Evolutionary conservation across 1,284 basidiomycete genomes (phyloP), one percentile per base, ranked within the genome.

Genomic region (Rhodotorula glutinis): DNA sequence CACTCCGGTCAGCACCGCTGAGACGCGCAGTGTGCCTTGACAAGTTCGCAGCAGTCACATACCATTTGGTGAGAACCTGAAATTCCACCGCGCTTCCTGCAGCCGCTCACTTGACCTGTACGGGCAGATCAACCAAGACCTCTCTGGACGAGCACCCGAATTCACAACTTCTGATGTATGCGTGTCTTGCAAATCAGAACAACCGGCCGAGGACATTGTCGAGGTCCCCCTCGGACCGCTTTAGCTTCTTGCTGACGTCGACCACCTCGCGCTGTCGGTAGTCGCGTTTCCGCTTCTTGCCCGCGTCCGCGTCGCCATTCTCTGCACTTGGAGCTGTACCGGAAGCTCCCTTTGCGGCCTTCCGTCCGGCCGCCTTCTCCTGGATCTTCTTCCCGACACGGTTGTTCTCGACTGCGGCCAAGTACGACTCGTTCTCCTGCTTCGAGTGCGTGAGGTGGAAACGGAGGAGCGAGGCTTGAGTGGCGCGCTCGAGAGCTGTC

Each of bases 361-460:
- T 61, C 7, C 74, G 78, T 73, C 84, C 29, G 5, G 64, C 73
- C 60, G 79, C 91, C 77, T 87, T 87, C 71, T 88, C 87, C 43
- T 86, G 86, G 56, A 93, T 88, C 79, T 95, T 94, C 71, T 90
- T 87, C 75, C 94, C 81, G 41, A 95, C 87, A n/a, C 89, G 86
- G 1, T 94, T 94, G 25, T 95, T 85, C 77, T 98, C 96, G 47
- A 98, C 96, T 73, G 98, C 95, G 76, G 85, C 86, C 64, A 98
- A 84, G 79, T 99, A 98, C 65, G 95, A 91, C 59, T 86, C 86
- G 78, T 99, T 95, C 79, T 98, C 95, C 49, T 85, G 82, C 73
- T 85, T 87, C 29, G 91, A 92, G 76, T 94, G 90, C 0, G 90
- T 86, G 33, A 99, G 84, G 77, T 98, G 94, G 60, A 91, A 87